Evolutionary conservation across 768 basidiomycete species (phyloP).

Genomic region (Panellus pusillus): DNA sequence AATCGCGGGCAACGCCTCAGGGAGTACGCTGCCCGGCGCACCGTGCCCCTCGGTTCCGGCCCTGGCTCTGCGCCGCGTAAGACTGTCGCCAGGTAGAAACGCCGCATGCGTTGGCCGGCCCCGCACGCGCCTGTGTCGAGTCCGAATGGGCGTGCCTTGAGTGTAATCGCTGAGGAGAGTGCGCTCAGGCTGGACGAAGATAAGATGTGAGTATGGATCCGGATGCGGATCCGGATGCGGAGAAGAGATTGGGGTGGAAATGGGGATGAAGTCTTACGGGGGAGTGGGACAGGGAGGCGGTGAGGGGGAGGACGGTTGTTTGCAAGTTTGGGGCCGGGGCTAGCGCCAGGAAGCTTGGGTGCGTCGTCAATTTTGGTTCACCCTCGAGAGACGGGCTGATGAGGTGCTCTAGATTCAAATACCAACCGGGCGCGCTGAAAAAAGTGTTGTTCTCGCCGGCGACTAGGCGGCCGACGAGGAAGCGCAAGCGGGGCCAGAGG

Average conservation of each 20-base stretch:
- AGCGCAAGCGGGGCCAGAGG: not conserved
- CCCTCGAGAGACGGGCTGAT: not conserved
- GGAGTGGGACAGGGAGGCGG: constrained; percentile 37
- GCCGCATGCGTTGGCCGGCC: constrained; percentile 36
- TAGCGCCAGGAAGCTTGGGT: constrained; percentile 47
- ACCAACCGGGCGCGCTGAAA: constrained; percentile 35
- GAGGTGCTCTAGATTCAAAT: constrained; percentile 47
- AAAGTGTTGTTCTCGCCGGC: not conserved
- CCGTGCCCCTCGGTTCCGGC: constrained; percentile 46
- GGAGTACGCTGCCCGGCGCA: constrained; percentile 66
- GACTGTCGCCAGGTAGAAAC: constrained; percentile 38
- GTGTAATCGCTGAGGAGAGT: constrained; percentile 27
- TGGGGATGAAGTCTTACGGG: constrained; percentile 21
- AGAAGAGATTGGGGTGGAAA: constrained; percentile 19
- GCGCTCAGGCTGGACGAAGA: constrained; percentile 33
- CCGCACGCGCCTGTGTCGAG: constrained; percentile 25
- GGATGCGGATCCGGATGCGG: too few species aligned
- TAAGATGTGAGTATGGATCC: constrained; percentile 29
- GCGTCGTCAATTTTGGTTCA: constrained; percentile 21
- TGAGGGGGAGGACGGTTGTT: constrained; percentile 48
- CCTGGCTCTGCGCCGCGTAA: constrained; percentile 24
- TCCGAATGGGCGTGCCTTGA: constrained; percentile 39
- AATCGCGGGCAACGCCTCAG: constrained; percentile 66
- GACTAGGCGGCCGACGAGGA: not conserved
- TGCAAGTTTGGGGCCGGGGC: constrained; percentile 39